Conservation (phyloP, 73 alveolate genomes). For the Paramecium primaurelia region DNA sequence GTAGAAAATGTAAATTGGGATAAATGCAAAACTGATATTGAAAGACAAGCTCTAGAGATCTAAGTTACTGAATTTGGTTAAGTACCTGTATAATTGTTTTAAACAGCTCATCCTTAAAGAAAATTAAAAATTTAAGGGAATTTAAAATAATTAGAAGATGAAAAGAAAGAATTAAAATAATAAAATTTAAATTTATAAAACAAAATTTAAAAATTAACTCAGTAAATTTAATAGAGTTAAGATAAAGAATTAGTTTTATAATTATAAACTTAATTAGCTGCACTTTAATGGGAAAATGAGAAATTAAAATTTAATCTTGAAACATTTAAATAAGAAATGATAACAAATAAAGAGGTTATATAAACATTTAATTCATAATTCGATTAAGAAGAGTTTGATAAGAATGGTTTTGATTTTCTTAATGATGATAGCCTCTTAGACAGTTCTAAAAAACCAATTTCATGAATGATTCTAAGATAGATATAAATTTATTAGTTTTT, state of each 20-base stretch:
- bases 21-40: constrained; percentile 65
- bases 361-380: background rate
- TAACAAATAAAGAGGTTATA: background rate
- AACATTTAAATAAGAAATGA: constrained; percentile 5
- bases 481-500: background rate
- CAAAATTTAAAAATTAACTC: background rate
- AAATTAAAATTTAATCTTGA: constrained; percentile 15
- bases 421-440: constrained; percentile 26
- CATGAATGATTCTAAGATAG: background rate
- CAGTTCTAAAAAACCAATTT: background rate
- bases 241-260: background rate
- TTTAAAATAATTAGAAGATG: background rate
- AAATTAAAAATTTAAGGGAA: constrained; percentile 8
- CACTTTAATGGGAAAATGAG: constrained; percentile 35
- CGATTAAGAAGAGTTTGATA: constrained; percentile 27
- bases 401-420: constrained; percentile 1
- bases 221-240: background rate
- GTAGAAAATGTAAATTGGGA: constrained; percentile 84
- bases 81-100: constrained; percentile 85
- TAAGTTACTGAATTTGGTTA: constrained; percentile 94
- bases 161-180: background rate
- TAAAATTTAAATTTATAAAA: background rate
- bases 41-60: constrained; percentile 79
- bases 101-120: constrained; percentile 86
- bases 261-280: background rate